Evolutionary conservation across 345 rosid species (phyloP), one percentile per base, ranked within the genome.

Genomic region (Populus alba): DNA sequence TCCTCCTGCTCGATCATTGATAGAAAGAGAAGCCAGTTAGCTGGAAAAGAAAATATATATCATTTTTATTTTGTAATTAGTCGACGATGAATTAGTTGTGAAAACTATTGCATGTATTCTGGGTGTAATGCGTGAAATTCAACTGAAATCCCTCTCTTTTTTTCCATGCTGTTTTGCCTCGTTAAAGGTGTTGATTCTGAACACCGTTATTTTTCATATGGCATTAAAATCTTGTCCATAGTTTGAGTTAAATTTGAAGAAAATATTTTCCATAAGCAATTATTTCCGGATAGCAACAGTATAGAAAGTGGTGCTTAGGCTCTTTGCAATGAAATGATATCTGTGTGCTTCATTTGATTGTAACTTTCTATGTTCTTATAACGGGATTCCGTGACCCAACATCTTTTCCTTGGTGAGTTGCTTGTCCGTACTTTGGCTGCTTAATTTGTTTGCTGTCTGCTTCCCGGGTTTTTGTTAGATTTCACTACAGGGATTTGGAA

Each of bases 1-100:
- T 68, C 92, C 97, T 11, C 99, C 99, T 31, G 78, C 90, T 82
- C 92, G 91, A 22, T 29, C 85, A 70, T 69, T 71, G 51, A 90
- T 93, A 76, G 72, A 78, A 70, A 90, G 88, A 84, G 94, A 90
- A 77, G 81, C 74, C 70, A 59, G 77, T 75, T 81, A 78, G 85
- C 39, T 33, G 82, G 62, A 66, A 75, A 72, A 66, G 62, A 53
- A 35, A 73, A 75, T 47, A 33, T 25, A 70, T 74, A 61, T 27
- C 71, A 33, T 75, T 66, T 22, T 66, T 61, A 2, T 67, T 41
- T 43, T 23, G 22, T 66, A 27, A 69, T 62, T 67, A 77, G 37
- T 51, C 41, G 31, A 66, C 43, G 4, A 74, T 70, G 53, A 74
- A 22, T 29, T 16, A 15, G 12, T 53, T 17, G 53, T 70, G 79